phyloP scores from a whole-genome alignment of 306 rosid genomes.

The Cicer arietinum region DNA sequence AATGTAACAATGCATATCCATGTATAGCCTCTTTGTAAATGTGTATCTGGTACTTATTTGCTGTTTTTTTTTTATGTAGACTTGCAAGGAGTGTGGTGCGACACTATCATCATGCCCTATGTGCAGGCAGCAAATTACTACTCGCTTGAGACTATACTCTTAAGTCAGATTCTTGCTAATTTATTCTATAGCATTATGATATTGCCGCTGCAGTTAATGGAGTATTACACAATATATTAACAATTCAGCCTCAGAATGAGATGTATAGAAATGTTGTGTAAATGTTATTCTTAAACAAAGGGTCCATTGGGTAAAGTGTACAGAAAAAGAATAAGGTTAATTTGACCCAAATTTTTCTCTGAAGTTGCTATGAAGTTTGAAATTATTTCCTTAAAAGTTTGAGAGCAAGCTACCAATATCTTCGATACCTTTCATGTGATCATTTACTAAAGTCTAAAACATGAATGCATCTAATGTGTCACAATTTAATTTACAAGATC shows the following conservation, averaged over 20 bases:
- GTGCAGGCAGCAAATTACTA: constrained; percentile 75
- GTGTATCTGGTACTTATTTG: constrained; percentile 3
- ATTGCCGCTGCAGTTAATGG: not conserved
- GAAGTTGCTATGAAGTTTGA: not conserved
- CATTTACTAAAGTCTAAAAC: not conserved
- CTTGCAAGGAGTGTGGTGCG: constrained; percentile 90
- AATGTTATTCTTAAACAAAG: constrained; percentile 10
- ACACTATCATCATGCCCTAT: constrained; percentile 72
- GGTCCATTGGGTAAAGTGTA: not conserved
- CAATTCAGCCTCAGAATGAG: constrained; percentile 10
- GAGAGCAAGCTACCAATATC: not conserved
- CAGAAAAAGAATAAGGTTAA: not conserved
- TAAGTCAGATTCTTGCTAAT: constrained; percentile 38
- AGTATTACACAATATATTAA: constrained; percentile 21
- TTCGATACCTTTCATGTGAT: not conserved
- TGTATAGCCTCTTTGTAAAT: constrained; percentile 26
- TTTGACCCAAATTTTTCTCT: not conserved
- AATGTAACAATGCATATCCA: constrained; percentile 13
- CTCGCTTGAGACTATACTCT: constrained; percentile 75
- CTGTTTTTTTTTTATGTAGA: constrained; percentile 48
- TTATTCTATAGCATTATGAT: not conserved
- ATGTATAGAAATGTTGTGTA: constrained; percentile 34
- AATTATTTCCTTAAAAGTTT: not conserved
- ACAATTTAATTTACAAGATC: not conserved
- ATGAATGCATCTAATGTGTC: not conserved